Base-by-base conservation (phyloP, 83 land plant genomes). In the Picea abies region DNA sequence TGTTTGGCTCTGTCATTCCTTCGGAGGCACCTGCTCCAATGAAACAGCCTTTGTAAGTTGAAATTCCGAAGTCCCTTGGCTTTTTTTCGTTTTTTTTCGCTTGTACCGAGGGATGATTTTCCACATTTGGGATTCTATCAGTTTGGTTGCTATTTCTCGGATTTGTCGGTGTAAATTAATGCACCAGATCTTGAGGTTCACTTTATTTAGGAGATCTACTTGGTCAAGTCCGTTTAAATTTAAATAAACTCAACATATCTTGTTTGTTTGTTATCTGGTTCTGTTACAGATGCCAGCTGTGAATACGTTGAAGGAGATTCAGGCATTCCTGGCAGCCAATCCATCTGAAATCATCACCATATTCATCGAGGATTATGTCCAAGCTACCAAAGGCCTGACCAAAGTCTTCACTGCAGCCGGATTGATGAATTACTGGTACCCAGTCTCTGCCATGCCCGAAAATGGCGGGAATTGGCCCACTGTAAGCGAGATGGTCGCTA, bases 1-100 rank as follows among this genome's bases (percentile, higher is more conserved):
- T 79, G 78, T 93, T 0, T 92, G 96, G 96, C 71, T 92, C 14
- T 93, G 96, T 84, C 94, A 93, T 81, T 93, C 94, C 0, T 86
- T 79, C 60, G 90, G 85, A 41, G 96, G 96, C 25, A 60, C 82
- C 44, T 93, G 96, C 86, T 60, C 78, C 79, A 79, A 88, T 60
- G 76, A 61, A 71, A 93, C 96, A 20, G 90, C 94, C 66, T 93
- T 90, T 85, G 94, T 93, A 85, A 84, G 95, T 84, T 23, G 17
- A 41, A 44, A 20, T 73, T 52, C n/a, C 76, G 29, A 39, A 12
- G 1, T 56, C 16, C 49, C 83, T 12, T 26, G 77, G 10, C 11
- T 6, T 76, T 10, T 4, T 8, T 65, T 20, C 2, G 2, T 29
- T 78, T 56, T 25, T 26, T 56, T 2, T 5, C 79, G 22, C 20